Evolutionary conservation across 2,329 filamentous ascomycete genomes (phyloP), one percentile per base, ranked within the genome.

Genomic region (Stagonosporopsis chrysanthemi): DNA sequence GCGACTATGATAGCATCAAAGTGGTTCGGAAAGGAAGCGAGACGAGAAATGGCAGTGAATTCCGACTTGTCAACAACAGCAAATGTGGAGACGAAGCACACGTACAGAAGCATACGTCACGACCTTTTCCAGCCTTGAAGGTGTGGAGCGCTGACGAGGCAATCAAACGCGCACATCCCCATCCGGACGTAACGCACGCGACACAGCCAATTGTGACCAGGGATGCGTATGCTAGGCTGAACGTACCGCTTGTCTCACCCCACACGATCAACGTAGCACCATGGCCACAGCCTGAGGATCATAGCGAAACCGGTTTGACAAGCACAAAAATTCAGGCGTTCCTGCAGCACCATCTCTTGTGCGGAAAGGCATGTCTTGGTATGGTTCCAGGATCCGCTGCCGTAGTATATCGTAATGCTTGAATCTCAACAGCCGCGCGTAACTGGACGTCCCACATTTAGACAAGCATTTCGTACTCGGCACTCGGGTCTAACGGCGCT

Each of bases 361-460:
- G 17, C 19, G 48, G 48, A 33, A 33, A 52, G 38, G 31, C 48
- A 38, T 19, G 28, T 53, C 49, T 58, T 53, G 49, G 44, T 58
- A 33, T 50, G 19, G 55, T 53, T 46, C 44, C 49, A 43, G 22
- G 40, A 44, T 45, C 33, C 40, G 28, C 40, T 41, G 47, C 29
- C 47, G 23, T 33, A 15, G 42, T 47, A 28, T 52, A 33, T 52
- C 44, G 40, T 49, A 65, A 66, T 49, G 64, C 64, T 65, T 65
- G 53, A 54, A 43, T 46, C 49, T 57, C 43, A 60, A 49, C 35
- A 38, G 58, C 61, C 57, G 57, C 60, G 57, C 63, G 56, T 64
- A 49, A 67, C 36, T 65, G 63, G 66, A 17, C 39, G 48, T 52
- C 49, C 50, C 55, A 50, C 50, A 35, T 28, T 39, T 31, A 42